phyloP scores from a whole-genome alignment of 495 filamentous ascomycete species.

The Podospora pseudoanserina region DNA sequence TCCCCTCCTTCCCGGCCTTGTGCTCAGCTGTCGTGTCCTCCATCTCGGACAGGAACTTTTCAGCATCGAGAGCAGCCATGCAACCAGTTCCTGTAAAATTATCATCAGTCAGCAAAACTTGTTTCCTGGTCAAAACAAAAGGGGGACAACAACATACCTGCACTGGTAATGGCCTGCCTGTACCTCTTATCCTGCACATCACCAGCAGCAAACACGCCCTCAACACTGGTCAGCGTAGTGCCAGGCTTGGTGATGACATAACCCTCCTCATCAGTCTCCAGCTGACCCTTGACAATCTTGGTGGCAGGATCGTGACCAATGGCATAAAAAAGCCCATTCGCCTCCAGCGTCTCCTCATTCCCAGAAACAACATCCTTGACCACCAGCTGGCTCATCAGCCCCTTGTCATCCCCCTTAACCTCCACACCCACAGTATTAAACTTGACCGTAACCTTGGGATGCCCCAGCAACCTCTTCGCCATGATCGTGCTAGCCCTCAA shows the following conservation, averaged over 20 bases:
- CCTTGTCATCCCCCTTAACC: slow-evolving; percentile 78
- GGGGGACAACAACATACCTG: slow-evolving; percentile 60
- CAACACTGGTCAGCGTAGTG: slow-evolving; percentile 79
- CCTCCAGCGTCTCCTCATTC: slow-evolving; percentile 73
- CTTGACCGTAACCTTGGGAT: slow-evolving; percentile 84
- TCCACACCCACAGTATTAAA: slow-evolving; percentile 79
- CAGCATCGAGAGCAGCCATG: slow-evolving; percentile 89
- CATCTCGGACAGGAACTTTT: slow-evolving; percentile 79
- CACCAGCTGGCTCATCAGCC: slow-evolving; percentile 78
- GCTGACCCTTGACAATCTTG: slow-evolving; percentile 75
- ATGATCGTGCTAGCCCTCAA: slow-evolving; percentile 87
- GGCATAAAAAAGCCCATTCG: slow-evolving; percentile 95
- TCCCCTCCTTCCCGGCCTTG: slow-evolving; percentile 21
- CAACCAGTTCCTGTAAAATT: slow-evolving; percentile 72
- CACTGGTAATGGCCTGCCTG: slow-evolving; percentile 95
- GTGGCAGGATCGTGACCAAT: slow-evolving; percentile 96
- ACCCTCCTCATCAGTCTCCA: slow-evolving; percentile 77
- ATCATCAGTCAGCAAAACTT: slow-evolving; percentile 32
- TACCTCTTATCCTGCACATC: slow-evolving; percentile 99
- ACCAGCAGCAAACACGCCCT: slow-evolving; percentile 93
- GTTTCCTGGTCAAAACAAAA: not conserved
- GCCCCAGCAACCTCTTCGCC: slow-evolving; percentile 73
- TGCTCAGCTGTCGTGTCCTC: slow-evolving; percentile 50
- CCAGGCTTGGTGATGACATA: slow-evolving; percentile 90
- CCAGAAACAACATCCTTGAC: slow-evolving; percentile 77